These are phyloP conservation scores for Nigrospora sphaerica DNA, from an alignment of 2,329 filamentous ascomycete species.

Conservation along the genomic window DNA sequence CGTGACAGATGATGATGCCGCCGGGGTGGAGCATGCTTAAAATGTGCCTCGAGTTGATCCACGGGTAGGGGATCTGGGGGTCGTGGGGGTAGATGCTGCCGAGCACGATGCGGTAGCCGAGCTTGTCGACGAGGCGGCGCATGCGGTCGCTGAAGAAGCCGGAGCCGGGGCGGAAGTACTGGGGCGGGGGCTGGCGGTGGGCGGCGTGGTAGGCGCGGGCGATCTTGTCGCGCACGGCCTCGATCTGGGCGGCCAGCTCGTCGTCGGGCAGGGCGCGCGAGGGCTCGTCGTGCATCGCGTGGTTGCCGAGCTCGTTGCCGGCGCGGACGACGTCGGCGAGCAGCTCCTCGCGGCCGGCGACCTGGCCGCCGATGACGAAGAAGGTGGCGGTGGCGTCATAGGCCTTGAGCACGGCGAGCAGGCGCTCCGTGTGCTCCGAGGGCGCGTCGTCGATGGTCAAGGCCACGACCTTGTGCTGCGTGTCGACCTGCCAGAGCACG, in stretches of 20 bases:
- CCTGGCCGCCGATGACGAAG: constrained; percentile 80
- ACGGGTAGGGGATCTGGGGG: constrained; percentile 67
- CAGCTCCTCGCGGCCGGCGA: constrained; percentile 45
- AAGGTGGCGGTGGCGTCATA: constrained; percentile 73
- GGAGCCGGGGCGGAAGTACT: constrained; percentile 76
- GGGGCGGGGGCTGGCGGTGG: constrained; percentile 32
- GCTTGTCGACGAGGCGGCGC: constrained; percentile 47
- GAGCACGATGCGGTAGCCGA: constrained; percentile 69
- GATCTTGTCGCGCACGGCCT: constrained; percentile 44
- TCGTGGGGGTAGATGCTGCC: constrained; percentile 87
- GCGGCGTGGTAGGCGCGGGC: constrained; percentile 23
- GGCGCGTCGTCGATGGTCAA: constrained; percentile 86
- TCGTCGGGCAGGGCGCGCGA: constrained; percentile 52
- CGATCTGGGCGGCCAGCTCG: constrained; percentile 57
- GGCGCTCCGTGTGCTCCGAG: constrained; percentile 62
- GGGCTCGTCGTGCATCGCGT: constrained; percentile 83
- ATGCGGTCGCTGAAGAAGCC: constrained; percentile 74
- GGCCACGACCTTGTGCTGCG: constrained; percentile 60
- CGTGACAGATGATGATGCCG: constrained; percentile 79
- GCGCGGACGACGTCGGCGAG: constrained; percentile 51
- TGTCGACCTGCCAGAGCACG: constrained; percentile 65
- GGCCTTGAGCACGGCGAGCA: constrained; percentile 58
- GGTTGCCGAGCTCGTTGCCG: constrained; percentile 74
- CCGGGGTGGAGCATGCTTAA: constrained; percentile 73
- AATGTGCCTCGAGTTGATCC: constrained; percentile 70